Evolutionary conservation across 1,284 basidiomycete genomes (phyloP).

Genomic region (Ceratobasidium sp.): DNA sequence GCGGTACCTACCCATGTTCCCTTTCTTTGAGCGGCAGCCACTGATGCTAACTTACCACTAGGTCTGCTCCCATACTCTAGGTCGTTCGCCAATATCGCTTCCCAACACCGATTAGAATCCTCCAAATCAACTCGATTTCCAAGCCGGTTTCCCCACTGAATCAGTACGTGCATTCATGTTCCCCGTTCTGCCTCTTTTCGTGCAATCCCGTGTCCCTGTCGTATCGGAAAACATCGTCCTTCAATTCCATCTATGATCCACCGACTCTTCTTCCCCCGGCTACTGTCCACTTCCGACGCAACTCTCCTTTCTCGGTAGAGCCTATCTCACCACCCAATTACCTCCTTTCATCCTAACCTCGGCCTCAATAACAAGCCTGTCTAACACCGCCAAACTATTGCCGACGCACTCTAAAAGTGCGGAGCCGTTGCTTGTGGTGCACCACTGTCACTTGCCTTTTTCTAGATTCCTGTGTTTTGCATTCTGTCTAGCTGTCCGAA

Average conservation of each 20-base stretch:
- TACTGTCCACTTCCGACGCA: slow-evolving; percentile 9
- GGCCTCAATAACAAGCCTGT: slow-evolving; percentile 20
- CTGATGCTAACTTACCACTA: slow-evolving; percentile 40
- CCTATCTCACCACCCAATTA: slow-evolving; percentile 28
- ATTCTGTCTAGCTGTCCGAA: slow-evolving; percentile 9
- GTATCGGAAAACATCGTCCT: slow-evolving; percentile 33
- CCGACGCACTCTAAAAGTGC: slow-evolving; percentile 38
- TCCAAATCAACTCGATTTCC: slow-evolving; percentile 37
- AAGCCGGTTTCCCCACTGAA: slow-evolving; percentile 31
- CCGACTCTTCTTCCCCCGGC: slow-evolving; percentile 16
- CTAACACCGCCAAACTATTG: slow-evolving; percentile 34
- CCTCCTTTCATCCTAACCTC: slow-evolving; percentile 36
- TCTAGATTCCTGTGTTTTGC: slow-evolving; percentile 4
- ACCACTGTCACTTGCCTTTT: background rate
- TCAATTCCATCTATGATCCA: slow-evolving; percentile 15
- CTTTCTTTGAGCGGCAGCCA: slow-evolving; percentile 36
- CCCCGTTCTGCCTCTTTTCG: slow-evolving; percentile 34
- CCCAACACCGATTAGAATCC: slow-evolving; percentile 37
- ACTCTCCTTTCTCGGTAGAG: slow-evolving; percentile 36
- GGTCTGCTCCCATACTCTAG: slow-evolving; percentile 9
- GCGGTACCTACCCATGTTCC: slow-evolving; percentile 17
- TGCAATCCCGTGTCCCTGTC: slow-evolving; percentile 20
- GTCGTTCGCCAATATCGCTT: slow-evolving; percentile 38
- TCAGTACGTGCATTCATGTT: slow-evolving; percentile 30
- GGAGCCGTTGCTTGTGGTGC: slow-evolving; percentile 20